Percentiles rank a stretch among this genome's conserved stretches.
Evolutionary conservation across 768 basidiomycete genomes (phyloP).

Genomic region (Coprinopsis strossmayeri): DNA sequence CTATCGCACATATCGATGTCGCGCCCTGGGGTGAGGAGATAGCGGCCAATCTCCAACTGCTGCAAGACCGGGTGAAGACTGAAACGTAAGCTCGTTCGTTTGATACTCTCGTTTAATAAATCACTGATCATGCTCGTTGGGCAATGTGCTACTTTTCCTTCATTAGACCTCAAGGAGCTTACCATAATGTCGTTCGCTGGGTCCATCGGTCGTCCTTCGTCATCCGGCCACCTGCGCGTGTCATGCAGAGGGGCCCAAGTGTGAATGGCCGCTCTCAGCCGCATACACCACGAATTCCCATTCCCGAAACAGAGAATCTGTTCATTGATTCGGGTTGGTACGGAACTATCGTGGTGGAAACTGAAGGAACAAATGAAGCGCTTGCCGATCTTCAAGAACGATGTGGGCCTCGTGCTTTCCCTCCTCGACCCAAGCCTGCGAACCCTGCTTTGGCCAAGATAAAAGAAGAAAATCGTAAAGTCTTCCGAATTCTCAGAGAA

Average conservation of each 20-base stretch:
- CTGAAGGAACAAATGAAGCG: constrained; percentile 83
- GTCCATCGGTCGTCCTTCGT: constrained; percentile 74
- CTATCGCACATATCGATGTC: constrained; percentile 67
- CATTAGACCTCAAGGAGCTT: constrained; percentile 68
- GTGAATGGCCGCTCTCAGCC: constrained; percentile 18
- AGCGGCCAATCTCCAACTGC: constrained; percentile 61
- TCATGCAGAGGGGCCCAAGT: constrained; percentile 23
- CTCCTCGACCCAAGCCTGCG: constrained; percentile 43
- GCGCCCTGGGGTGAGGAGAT: constrained; percentile 77
- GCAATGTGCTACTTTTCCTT: constrained; percentile 9
- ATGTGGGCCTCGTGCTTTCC: constrained; percentile 63
- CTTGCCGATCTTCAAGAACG: constrained; percentile 71
- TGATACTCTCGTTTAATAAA: neutral
- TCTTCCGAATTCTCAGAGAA: constrained; percentile 69
- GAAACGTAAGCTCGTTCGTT: constrained; percentile 60
- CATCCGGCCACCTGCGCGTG: constrained; percentile 43
- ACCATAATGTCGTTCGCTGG: constrained; percentile 83
- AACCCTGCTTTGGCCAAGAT: constrained; percentile 28
- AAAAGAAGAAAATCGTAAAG: constrained; percentile 25
- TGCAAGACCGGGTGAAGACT: constrained; percentile 71
- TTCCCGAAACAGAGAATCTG: constrained; percentile 48
- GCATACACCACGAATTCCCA: constrained; percentile 33
- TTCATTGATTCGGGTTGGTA: constrained; percentile 78
- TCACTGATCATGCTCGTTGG: neutral
- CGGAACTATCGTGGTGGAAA: constrained; percentile 77